phyloP scores from a whole-genome alignment of 2,329 filamentous ascomycete genomes.

The Hypoxylon sp. region DNA sequence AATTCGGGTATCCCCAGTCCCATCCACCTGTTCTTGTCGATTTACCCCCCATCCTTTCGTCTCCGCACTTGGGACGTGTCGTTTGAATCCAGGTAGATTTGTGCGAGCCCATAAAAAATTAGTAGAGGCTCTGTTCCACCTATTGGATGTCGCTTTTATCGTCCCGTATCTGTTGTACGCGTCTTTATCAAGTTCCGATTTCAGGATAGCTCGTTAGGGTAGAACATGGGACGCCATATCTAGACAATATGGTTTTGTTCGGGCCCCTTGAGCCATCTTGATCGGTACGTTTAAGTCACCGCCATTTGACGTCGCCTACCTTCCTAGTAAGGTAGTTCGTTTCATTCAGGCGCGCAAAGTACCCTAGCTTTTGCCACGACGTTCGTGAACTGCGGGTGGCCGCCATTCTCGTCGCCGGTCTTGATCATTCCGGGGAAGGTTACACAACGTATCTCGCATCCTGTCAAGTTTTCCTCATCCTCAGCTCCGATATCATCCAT shows the following conservation, averaged over 20 bases:
- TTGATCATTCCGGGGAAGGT: slow-evolving; percentile 77
- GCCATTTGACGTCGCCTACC: slow-evolving; percentile 32
- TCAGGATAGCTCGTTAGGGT: slow-evolving; percentile 31
- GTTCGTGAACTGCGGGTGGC: slow-evolving; percentile 72
- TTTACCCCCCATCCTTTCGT: slow-evolving; percentile 12
- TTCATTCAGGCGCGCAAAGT: slow-evolving; percentile 67
- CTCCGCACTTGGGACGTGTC: slow-evolving; percentile 28
- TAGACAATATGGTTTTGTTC: slow-evolving; percentile 20
- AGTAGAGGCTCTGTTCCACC: slow-evolving; percentile 19
- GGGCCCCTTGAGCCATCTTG: slow-evolving; percentile 25
- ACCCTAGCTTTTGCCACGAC: slow-evolving; percentile 77
- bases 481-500: slow-evolving; percentile 79
- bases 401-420: slow-evolving; percentile 74
- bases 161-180: slow-evolving; percentile 25
- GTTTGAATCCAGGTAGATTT: slow-evolving; percentile 19
- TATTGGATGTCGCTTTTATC: slow-evolving; percentile 29
- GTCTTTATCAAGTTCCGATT: slow-evolving; percentile 29
- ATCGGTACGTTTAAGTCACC: slow-evolving; percentile 47
- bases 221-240: slow-evolving; percentile 37
- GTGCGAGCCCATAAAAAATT: slow-evolving; percentile 11
- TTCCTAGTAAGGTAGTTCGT: slow-evolving; percentile 23
- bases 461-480: slow-evolving; percentile 68
- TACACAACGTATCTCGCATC: slow-evolving; percentile 72
- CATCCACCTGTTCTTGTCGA: slow-evolving; percentile 5
- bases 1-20: slow-evolving; percentile 11